Conservation (phyloP, 1,139 yeast species). For the Magnusiomyces tetraspermus region DNA sequence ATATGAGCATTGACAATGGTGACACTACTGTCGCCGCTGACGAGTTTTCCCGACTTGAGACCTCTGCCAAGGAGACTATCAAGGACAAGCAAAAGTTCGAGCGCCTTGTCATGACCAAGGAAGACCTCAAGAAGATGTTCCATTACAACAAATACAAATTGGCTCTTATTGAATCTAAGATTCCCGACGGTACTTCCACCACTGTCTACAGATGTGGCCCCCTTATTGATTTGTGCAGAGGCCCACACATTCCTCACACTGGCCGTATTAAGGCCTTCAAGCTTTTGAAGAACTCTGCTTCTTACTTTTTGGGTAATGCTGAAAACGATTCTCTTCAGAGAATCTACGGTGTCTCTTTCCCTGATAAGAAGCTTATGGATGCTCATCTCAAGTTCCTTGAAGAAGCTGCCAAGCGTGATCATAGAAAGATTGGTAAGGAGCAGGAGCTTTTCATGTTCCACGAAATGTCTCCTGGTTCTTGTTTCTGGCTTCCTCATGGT, state of each 20-base stretch:
- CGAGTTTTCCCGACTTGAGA: constrained; percentile 79
- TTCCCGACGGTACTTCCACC: constrained; percentile 93
- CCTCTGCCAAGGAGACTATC: constrained; percentile 81
- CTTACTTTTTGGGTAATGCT: constrained; percentile 92
- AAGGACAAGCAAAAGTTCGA: constrained; percentile 95
- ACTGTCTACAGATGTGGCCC: constrained; percentile 99
- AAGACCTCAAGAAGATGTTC: constrained; percentile 86
- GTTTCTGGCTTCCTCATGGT: constrained; percentile 98
- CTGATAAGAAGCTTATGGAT: constrained; percentile 94
- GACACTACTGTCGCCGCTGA: constrained; percentile 66
- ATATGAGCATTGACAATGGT: constrained; percentile 80
- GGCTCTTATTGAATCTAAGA: constrained; percentile 72
- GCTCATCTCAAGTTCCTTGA: constrained; percentile 90
- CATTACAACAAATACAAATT: constrained; percentile 93
- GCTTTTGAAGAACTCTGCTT: constrained; percentile 89
- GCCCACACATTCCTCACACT: constrained; percentile 97
- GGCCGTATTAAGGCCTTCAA: constrained; percentile 94
- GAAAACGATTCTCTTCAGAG: constrained; percentile 93
- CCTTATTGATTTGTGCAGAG: constrained; percentile 91
- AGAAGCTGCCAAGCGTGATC: constrained; percentile 97
- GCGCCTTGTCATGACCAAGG: constrained; percentile 87
- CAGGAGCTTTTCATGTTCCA: constrained; percentile 93
- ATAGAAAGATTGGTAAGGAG: constrained; percentile 90
- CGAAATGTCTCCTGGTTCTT: constrained; percentile 93
- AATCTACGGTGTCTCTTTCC: constrained; percentile 97